These are phyloP conservation scores for Neofusicoccum umdonicola DNA, from an alignment of 2,329 filamentous ascomycete species.

Conservation along the genomic window DNA sequence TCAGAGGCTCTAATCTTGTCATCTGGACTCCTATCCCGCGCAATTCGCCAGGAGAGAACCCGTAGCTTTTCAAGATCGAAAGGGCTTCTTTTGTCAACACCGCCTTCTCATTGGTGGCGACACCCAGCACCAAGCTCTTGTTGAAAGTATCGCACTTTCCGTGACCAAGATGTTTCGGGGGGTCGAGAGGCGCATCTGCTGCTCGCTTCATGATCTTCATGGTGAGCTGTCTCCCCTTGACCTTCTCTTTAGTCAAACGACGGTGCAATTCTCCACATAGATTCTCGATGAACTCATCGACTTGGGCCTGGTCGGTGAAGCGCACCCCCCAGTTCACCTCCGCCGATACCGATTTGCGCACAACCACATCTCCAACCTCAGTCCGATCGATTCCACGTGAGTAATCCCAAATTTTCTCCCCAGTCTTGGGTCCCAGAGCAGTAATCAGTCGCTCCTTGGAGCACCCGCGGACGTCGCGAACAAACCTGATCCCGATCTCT, in stretches of 20 bases:
- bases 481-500: conserved; percentile 76
- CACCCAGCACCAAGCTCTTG: conserved; percentile 78
- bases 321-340: conserved; percentile 98
- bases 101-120: conserved; percentile 74
- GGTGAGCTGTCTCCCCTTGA: conserved; percentile 84
- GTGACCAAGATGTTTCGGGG: conserved; percentile 89
- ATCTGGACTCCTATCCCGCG: conserved; percentile 89
- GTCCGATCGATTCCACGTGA: conserved; percentile 80
- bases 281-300: conserved; percentile 84
- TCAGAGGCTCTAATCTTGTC: conserved; percentile 84
- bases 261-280: conserved; percentile 82
- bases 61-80: conserved; percentile 77
- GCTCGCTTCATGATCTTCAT: conserved; percentile 93
- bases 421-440: conserved; percentile 84
- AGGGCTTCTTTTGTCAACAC: conserved; percentile 77
- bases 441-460: conserved; percentile 73
- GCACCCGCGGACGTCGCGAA: conserved; percentile 77
- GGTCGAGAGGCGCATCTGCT: conserved; percentile 82
- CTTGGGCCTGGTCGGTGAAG: conserved; percentile 87
- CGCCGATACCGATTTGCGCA: conserved; percentile 91
- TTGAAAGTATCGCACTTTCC: conserved; percentile 94
- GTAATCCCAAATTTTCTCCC: conserved; percentile 87
- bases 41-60: conserved; percentile 87
- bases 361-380: conserved; percentile 80
- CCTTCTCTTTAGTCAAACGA: conserved; percentile 75